These are phyloP conservation scores for Euryodendron excelsum DNA, from an alignment of 148 eudicot genomes.

Conservation along the genomic window DNA sequence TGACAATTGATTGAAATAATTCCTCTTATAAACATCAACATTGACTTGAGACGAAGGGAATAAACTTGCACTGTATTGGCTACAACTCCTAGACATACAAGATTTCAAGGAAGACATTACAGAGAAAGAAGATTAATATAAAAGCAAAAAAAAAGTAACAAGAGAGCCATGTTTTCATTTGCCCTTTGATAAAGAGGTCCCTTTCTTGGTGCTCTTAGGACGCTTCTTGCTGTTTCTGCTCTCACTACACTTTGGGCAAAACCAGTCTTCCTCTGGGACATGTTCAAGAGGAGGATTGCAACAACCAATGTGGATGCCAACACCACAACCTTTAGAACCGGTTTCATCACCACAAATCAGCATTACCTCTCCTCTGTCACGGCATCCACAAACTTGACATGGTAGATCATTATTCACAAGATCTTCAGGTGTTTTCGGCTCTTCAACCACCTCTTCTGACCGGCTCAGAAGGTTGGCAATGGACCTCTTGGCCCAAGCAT, in stretches of 20 bases:
- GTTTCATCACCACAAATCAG: slow-evolving; percentile 77
- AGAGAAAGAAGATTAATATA: not conserved
- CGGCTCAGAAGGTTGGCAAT: slow-evolving; percentile 45
- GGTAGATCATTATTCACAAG: slow-evolving; percentile 43
- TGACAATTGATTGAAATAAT: too few species aligned
- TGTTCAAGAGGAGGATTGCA: slow-evolving; percentile 74
- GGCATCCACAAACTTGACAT: slow-evolving; percentile 64
- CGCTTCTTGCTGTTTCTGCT: slow-evolving; percentile 6
- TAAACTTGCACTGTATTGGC: too few species aligned
- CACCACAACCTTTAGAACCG: slow-evolving; percentile 72
- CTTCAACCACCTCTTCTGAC: slow-evolving; percentile 44
- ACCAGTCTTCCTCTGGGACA: slow-evolving; percentile 87
- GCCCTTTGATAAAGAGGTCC: slow-evolving; percentile 23
- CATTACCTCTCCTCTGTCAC: slow-evolving; percentile 83
- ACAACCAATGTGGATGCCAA: slow-evolving; percentile 77
- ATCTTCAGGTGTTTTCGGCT: slow-evolving; percentile 35
- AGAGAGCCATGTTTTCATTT: slow-evolving; percentile 9
- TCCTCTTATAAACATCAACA: too few species aligned
- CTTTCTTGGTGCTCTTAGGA: slow-evolving; percentile 26
- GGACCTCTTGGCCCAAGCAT: slow-evolving; percentile 73
- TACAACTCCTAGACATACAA: not conserved
- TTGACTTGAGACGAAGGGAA: too few species aligned
- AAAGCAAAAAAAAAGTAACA: not conserved
- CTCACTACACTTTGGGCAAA: slow-evolving; percentile 53
- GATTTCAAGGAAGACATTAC: not conserved